phyloP scores from a whole-genome alignment of 495 filamentous ascomycete genomes.

The Endocarpon pusillum region DNA sequence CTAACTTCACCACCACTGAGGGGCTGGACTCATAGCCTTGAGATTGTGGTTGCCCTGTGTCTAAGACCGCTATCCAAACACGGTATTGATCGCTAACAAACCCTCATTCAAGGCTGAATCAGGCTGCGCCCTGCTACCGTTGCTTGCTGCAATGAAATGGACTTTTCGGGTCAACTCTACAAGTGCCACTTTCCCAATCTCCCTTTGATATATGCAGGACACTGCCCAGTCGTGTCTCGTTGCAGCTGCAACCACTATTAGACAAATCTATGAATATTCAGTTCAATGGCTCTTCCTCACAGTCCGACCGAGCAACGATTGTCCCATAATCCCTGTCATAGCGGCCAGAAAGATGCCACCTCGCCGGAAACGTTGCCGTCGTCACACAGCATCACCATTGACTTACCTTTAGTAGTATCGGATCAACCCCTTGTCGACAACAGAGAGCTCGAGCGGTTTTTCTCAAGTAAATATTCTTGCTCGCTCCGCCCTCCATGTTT shows the following conservation, averaged over 20 bases:
- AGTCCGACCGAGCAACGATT: not conserved
- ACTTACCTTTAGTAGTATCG: not conserved
- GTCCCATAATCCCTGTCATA: not conserved
- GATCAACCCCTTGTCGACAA: not conserved
- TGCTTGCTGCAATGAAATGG: not conserved
- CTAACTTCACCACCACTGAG: no score
- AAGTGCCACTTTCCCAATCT: not conserved
- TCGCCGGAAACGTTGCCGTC: not conserved
- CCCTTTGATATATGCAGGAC: not conserved
- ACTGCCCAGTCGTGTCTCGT: not conserved
- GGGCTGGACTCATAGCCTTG: no score
- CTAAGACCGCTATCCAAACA: no score
- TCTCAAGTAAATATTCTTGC: not conserved
- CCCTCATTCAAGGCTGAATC: slow-evolving; percentile 2
- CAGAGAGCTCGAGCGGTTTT: not conserved
- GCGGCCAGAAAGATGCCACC: not conserved
- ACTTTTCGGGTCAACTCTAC: not conserved
- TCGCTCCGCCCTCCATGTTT: not conserved
- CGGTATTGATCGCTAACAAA: no score
- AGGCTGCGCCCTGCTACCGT: not conserved
- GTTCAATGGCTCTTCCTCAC: not conserved
- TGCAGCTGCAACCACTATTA: not conserved
- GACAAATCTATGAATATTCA: not conserved
- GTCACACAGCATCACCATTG: slow-evolving; percentile 1
- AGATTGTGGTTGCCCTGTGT: no score